These are phyloP conservation scores for Emmonsia crescens DNA, from an alignment of 2,329 filamentous ascomycete genomes.

Conservation along the genomic window DNA sequence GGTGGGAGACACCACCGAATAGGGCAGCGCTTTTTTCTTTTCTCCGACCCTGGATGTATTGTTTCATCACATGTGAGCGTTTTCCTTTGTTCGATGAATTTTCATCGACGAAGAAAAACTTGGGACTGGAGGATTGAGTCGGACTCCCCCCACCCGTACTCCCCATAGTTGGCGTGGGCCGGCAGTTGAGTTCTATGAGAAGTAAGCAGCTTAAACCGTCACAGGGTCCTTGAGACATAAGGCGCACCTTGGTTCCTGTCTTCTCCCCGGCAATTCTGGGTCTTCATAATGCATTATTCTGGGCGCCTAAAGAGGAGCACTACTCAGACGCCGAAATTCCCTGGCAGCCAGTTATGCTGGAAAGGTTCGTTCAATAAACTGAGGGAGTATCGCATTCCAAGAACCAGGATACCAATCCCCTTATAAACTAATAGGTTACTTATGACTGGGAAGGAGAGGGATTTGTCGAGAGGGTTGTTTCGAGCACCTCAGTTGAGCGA, in stretches of 20 bases:
- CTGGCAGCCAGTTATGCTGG: background rate
- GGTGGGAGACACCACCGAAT: slow-evolving; percentile 1
- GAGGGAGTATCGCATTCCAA: background rate
- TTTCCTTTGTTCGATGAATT: slow-evolving; percentile 32
- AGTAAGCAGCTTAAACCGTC: background rate
- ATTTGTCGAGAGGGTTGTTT: background rate
- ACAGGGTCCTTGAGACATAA: background rate
- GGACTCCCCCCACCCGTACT: background rate
- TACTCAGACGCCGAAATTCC: background rate
- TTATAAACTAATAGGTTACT: background rate
- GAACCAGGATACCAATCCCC: background rate
- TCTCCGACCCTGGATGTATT: slow-evolving; percentile 35
- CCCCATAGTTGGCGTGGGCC: background rate
- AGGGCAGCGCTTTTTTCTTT: slow-evolving; percentile 20
- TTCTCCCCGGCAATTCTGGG: background rate
- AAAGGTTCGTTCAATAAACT: background rate
- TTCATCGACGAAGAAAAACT: slow-evolving; percentile 31
- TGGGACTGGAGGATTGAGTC: background rate
- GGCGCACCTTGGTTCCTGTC: background rate
- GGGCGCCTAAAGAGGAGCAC: background rate
- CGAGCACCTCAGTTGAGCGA: background rate
- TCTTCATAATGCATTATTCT: background rate
- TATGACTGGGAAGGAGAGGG: background rate
- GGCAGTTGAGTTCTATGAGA: background rate
- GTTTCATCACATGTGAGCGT: slow-evolving; percentile 35